Conservation (phyloP, 2,329 filamentous ascomycete genomes). For the Emericellopsis cladophorae region DNA sequence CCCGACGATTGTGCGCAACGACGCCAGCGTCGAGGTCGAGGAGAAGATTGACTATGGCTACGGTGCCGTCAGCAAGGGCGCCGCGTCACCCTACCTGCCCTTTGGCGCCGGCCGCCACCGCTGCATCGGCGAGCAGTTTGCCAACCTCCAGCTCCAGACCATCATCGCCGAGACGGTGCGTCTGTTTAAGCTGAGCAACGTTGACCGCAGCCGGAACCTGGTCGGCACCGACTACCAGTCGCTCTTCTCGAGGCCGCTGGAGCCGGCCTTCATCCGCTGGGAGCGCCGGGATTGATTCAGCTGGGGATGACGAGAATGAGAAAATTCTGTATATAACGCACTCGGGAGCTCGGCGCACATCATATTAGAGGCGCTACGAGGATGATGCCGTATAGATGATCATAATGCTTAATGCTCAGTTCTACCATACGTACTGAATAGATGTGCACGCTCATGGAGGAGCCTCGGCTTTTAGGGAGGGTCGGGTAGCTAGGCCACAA, state of each 20-base stretch:
- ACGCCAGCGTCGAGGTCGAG: conserved; percentile 26
- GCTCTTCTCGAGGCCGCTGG: conserved; percentile 61
- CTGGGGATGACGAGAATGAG: too few species aligned
- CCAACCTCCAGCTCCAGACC: conserved; percentile 81
- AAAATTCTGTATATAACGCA: neutral
- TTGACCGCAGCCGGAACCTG: conserved; percentile 56
- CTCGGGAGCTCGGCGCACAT: too few species aligned
- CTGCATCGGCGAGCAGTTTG: conserved; percentile 95
- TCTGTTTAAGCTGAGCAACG: conserved; percentile 66
- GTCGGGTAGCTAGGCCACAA: too few species aligned
- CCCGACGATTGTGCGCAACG: conserved; percentile 29
- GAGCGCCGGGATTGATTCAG: conserved; percentile 43
- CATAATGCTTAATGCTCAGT: conserved; percentile 1
- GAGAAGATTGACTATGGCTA: conserved; percentile 90
- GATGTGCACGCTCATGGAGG: too few species aligned
- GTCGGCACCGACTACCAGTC: conserved; percentile 57
- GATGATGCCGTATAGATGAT: conserved; percentile 1
- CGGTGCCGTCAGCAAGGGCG: conserved; percentile 83
- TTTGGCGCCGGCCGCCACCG: conserved; percentile 89
- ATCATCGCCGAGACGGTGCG: conserved; percentile 69
- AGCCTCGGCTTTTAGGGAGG: too few species aligned
- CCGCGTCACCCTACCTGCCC: conserved; percentile 79
- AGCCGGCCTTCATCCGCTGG: conserved; percentile 62
- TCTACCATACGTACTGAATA: neutral
- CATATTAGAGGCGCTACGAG: neutral